These are phyloP conservation scores for Bryoglossum gracile DNA, from an alignment of 495 filamentous ascomycete species.

Conservation along the genomic window DNA sequence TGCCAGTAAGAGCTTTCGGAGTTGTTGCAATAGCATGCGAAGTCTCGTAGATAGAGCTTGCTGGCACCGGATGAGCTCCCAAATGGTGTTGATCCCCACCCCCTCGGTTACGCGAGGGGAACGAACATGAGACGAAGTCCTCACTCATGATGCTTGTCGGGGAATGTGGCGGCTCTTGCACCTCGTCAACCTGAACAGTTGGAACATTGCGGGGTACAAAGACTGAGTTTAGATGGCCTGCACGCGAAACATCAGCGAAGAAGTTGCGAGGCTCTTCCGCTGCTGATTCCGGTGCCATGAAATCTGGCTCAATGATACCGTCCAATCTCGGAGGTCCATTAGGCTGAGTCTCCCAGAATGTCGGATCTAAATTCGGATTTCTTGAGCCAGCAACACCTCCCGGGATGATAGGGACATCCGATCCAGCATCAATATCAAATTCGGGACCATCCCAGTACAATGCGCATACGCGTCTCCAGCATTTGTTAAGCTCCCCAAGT, in stretches of 20 bases:
- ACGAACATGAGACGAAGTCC: slow-evolving; percentile 74
- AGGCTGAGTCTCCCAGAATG: slow-evolving; percentile 35
- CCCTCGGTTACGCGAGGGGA: slow-evolving; percentile 56
- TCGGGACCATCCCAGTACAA: slow-evolving; percentile 76
- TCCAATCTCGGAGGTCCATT: slow-evolving; percentile 36
- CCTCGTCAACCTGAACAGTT: background rate
- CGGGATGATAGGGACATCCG: slow-evolving; percentile 65
- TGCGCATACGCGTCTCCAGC: slow-evolving; percentile 87
- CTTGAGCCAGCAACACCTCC: slow-evolving; percentile 59
- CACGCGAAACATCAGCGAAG: slow-evolving; percentile 40
- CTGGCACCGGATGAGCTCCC: slow-evolving; percentile 55
- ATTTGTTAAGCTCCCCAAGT: slow-evolving; percentile 88
- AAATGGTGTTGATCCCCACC: slow-evolving; percentile 30
- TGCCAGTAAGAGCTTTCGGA: slow-evolving; percentile 44
- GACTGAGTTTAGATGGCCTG: slow-evolving; percentile 30
- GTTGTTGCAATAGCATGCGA: slow-evolving; percentile 37
- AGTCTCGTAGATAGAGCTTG: slow-evolving; percentile 37
- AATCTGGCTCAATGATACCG: slow-evolving; percentile 29
- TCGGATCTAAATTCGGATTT: slow-evolving; percentile 43
- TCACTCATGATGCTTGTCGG: slow-evolving; percentile 46
- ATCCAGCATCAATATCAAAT: slow-evolving; percentile 46
- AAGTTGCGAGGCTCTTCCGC: slow-evolving; percentile 33
- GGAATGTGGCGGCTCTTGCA: slow-evolving; percentile 28
- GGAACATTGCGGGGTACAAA: background rate
- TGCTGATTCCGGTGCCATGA: slow-evolving; percentile 26